phyloP scores from a whole-genome alignment of 1,284 basidiomycete species.

The Pseudozyma sp. region DNA sequence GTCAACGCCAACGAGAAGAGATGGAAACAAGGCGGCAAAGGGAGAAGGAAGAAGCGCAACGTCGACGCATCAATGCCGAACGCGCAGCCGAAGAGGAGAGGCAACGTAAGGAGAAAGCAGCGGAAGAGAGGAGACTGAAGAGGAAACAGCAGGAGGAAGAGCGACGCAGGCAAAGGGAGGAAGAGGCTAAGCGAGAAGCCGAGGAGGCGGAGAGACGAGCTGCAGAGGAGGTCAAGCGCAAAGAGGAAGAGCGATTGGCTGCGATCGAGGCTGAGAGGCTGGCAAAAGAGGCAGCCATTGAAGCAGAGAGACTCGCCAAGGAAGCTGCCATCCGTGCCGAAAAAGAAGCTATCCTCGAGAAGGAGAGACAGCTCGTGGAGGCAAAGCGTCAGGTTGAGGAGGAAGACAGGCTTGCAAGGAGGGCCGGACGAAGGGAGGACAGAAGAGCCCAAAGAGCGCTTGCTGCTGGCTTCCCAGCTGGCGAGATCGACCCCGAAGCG shows the following conservation, averaged over 20 bases:
- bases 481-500: constrained; percentile 28
- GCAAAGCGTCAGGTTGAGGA: constrained; percentile 50
- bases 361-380: constrained; percentile 38
- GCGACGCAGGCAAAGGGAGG: constrained; percentile 19
- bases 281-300: constrained; percentile 27
- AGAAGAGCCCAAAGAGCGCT: constrained; percentile 26
- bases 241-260: constrained; percentile 40
- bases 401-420: constrained; percentile 41
- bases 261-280: constrained; percentile 44
- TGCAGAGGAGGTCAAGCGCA: constrained; percentile 21
- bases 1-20: constrained; percentile 14
- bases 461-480: constrained; percentile 35
- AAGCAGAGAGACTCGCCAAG: constrained; percentile 18
- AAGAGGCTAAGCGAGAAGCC: constrained; percentile 16
- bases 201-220: constrained; percentile 23
- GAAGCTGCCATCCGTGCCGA: constrained; percentile 32
- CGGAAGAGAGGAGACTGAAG: constrained; percentile 23
- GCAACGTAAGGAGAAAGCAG: constrained; percentile 25
- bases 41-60: constrained; percentile 29
- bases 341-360: constrained; percentile 39
- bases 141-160: constrained; percentile 28
- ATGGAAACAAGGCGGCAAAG: constrained; percentile 4
- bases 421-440: constrained; percentile 37
- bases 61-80: constrained; percentile 26
- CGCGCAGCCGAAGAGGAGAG: constrained; percentile 28